These are phyloP conservation scores for Colletotrichum agaves DNA, from an alignment of 2,329 filamentous ascomycete genomes.

Conservation along the genomic window DNA sequence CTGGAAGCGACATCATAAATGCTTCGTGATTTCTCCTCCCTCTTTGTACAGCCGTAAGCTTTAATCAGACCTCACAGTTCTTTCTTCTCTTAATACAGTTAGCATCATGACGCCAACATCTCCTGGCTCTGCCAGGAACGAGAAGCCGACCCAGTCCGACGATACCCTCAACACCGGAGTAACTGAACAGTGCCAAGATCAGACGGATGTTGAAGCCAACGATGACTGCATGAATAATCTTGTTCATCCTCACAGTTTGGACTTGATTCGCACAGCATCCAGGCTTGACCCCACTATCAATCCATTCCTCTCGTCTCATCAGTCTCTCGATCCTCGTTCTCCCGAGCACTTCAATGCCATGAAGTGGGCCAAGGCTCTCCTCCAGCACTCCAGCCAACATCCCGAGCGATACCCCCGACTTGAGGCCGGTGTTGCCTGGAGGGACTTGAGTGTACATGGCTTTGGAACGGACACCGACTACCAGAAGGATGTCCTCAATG, in stretches of 20 bases:
- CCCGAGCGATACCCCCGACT: constrained; percentile 49
- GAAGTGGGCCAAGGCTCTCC: constrained; percentile 57
- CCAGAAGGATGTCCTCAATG: constrained; percentile 48
- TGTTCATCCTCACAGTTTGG: constrained; percentile 35
- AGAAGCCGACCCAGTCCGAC: neutral
- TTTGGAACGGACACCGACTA: constrained; percentile 49
- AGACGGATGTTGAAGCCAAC: constrained; percentile 8
- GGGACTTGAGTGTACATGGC: constrained; percentile 51
- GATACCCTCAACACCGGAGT: constrained; percentile 1
- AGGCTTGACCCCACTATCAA: constrained; percentile 37
- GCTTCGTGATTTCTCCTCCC: no score
- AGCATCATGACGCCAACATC: neutral
- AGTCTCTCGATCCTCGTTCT: constrained; percentile 55
- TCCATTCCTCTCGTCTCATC: constrained; percentile 43
- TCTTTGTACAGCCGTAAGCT: no score
- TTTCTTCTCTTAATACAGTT: neutral
- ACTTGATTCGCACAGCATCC: constrained; percentile 34
- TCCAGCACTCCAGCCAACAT: constrained; percentile 52
- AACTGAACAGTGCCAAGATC: neutral
- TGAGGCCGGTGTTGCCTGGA: constrained; percentile 52
- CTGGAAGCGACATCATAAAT: no score
- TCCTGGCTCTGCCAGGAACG: neutral
- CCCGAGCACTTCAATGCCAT: constrained; percentile 56
- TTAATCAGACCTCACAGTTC: neutral
- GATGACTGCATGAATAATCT: constrained; percentile 11